These are phyloP conservation scores for Silybum marianum DNA, from an alignment of 129 eudicot species.

Conservation along the genomic window DNA sequence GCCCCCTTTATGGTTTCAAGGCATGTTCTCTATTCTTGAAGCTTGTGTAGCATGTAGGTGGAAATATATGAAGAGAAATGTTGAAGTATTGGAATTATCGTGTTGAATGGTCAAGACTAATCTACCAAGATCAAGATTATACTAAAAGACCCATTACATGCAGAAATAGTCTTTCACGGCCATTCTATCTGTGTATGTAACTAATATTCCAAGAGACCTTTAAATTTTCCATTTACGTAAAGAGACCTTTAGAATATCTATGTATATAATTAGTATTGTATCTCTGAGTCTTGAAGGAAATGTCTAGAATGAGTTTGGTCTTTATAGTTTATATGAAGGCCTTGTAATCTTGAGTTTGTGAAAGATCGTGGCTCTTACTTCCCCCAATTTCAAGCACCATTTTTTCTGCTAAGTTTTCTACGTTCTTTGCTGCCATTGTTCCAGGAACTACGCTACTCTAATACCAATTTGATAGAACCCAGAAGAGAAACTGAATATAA, in stretches of 20 bases:
- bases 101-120: neutral
- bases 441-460: neutral
- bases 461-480: neutral
- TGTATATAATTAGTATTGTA: neutral
- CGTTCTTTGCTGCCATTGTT: neutral
- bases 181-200: neutral
- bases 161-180: neutral
- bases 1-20: too few species aligned
- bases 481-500: neutral
- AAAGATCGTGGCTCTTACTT: neutral
- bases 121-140: neutral
- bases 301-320: neutral
- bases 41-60: neutral
- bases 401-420: neutral
- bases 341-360: neutral
- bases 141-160: neutral
- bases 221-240: neutral
- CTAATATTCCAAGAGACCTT: neutral
- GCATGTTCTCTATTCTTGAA: neutral
- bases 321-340: neutral
- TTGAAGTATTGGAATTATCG: neutral
- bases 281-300: neutral
- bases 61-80: neutral
- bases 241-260: neutral
- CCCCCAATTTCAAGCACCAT: neutral